Evolutionary conservation across 2,329 filamentous ascomycete species (phyloP), one percentile per base, ranked within the genome.

Genomic region (Escovopsis sp.): DNA sequence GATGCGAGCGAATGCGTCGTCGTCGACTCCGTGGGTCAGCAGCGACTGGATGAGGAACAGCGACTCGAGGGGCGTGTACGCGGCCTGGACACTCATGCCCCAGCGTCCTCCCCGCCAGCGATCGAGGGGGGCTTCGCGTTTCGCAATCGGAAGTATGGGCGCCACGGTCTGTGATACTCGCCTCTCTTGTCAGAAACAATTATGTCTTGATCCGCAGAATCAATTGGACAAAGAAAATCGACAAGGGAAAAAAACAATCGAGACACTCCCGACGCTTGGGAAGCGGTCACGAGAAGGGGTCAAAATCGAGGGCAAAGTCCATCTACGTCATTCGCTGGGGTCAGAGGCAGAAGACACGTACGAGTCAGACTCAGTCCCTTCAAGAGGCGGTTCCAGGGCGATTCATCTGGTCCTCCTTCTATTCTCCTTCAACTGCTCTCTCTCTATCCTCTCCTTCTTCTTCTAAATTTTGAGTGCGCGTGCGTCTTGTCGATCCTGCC

Each of bases 31-130:
- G 61, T 83, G 72, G 51, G 69, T 68, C 51, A 78, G 72, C 49
- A 93, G 72, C 47, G 80, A 81, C 64, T 89, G 85, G 66, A 91
- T 89, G 55, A 94, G 73, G 51, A 91, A 75, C 48, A 93, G 73
- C 57, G 81, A 83, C 72, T 94, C 87, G 68, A 93, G 82, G 53
- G 81, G 76, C 58, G 85, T 89, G 65, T 91, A 88, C 55, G 72
- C 69, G 57, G 76, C 71, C 62, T 64, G 60, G 55, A 63, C 62
- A 67, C 67, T 72, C 71, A 75, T 75, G 61, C 67, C 70, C 67
- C 67, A 59, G 58, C 61, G 62, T 64, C 63, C 66, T 57, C 69
- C 69, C 72, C 70, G 69, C 66, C 66, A 65, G 63, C 62, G 61
- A 63, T 70, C 68, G 69, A 72, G 68, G 69, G 66, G 64, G 64